Base-by-base conservation (phyloP, 2,329 filamentous ascomycete species). In the Arthrobotrys pseudoclavata region DNA sequence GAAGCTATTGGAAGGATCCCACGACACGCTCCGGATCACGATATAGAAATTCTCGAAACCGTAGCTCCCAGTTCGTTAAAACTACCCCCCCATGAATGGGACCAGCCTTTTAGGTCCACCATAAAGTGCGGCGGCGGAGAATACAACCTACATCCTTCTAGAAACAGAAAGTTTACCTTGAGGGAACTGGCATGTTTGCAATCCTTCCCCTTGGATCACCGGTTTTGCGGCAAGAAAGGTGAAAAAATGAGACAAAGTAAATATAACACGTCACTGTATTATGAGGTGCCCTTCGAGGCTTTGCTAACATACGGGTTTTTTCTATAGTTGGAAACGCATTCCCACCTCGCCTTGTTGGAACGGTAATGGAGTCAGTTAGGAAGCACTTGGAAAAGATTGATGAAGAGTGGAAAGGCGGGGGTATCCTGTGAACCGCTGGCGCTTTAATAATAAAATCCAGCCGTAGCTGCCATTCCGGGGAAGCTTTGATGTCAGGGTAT, bases 141-240 rank as follows among this genome's bases (percentile, higher is more conserved):
- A 0, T 85, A 86, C 2, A 88, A 91, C 34, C 89, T 89, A 69
- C 90, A 95, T 80, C 92, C 89, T 0, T 87, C 84, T 20, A 92
- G 92, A 0, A 83, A 81, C 1, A 84, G 93, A 0, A 85, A 86
- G 0, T 91, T 91, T 60, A 94, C 91, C 0, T 82, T 88, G 3
- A 86, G 90, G 0, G 93, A 96, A 82, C 86, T 89, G 26, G 91
- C 92, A 0, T 86, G 86, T 4, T 82, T 96, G 0, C 91, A 93
- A 79, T 90, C 90, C 0, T 96, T 96, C 66, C 91, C 91, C 0
- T 76, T 84, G 0, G 82, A 84, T 1, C 91, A 92, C 82, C 82
- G 82, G 0, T 94, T 95, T 47, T 66, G 42, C 31, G 72, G 72
- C 4, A 76, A 76, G 22, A 66, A 55, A 20, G 72, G 72, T 10